These are phyloP conservation scores for Linnemannia hyalina DNA, from an alignment of 192 early-diverging fungal genomes.

Conservation along the genomic window DNA sequence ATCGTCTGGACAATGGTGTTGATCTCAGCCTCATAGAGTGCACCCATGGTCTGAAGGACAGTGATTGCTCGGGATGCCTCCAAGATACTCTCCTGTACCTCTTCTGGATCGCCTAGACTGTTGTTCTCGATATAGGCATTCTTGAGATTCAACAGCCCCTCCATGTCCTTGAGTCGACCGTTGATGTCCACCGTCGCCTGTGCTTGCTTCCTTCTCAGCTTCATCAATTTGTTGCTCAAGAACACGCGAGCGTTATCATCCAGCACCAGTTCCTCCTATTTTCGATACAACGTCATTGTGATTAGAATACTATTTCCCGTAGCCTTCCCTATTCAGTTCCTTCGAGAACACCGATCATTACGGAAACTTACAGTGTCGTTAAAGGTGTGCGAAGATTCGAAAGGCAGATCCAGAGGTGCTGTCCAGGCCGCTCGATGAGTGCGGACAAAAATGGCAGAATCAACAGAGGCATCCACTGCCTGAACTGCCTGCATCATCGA, in stretches of 20 bases:
- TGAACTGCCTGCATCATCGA: constrained; percentile 46
- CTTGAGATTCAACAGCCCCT: constrained; percentile 62
- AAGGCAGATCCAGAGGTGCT: constrained; percentile 42
- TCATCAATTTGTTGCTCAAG: constrained; percentile 76
- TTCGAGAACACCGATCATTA: background rate
- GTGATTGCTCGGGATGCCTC: constrained; percentile 66
- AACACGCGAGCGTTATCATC: constrained; percentile 74
- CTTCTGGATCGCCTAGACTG: constrained; percentile 69
- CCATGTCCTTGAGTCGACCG: constrained; percentile 62
- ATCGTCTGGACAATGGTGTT: constrained; percentile 71
- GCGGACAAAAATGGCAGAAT: constrained; percentile 67
- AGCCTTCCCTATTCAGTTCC: too few species aligned
- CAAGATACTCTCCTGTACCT: constrained; percentile 69
- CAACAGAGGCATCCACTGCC: constrained; percentile 64
- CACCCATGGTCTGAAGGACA: constrained; percentile 60
- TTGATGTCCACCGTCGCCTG: constrained; percentile 65
- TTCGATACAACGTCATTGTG: background rate
- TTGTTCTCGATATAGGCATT: constrained; percentile 65
- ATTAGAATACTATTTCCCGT: background rate
- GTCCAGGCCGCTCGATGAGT: constrained; percentile 41
- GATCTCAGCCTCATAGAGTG: constrained; percentile 69
- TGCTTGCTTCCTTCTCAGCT: constrained; percentile 63
- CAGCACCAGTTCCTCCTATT: constrained; percentile 60
- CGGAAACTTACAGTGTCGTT: constrained; percentile 50
- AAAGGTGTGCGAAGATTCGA: constrained; percentile 46